These are phyloP conservation scores for Chaetomium strumarium DNA, from an alignment of 2,329 filamentous ascomycete genomes.

Conservation along the genomic window DNA sequence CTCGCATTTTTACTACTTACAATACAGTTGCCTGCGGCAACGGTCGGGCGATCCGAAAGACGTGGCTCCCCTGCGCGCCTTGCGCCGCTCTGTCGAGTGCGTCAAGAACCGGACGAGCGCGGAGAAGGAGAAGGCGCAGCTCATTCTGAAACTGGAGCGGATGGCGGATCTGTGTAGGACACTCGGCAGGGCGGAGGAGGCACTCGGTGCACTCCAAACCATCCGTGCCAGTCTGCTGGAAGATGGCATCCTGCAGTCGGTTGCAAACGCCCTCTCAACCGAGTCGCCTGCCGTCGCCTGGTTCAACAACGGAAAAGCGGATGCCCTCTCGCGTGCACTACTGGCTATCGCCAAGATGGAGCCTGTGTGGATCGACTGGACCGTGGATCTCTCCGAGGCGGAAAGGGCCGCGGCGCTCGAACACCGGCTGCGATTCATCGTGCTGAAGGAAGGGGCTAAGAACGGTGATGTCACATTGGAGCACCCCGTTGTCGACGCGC, in stretches of 20 bases:
- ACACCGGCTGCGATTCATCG: constrained; percentile 50
- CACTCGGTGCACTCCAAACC: constrained; percentile 51
- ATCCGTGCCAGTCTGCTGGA: constrained; percentile 58
- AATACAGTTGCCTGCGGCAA: constrained; percentile 48
- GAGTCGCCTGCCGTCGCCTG: constrained; percentile 50
- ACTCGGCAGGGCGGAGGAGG: constrained; percentile 49
- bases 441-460: constrained; percentile 31
- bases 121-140: constrained; percentile 55
- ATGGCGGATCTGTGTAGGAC: constrained; percentile 56
- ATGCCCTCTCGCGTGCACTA: constrained; percentile 53
- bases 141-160: constrained; percentile 60
- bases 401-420: constrained; percentile 56
- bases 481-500: constrained; percentile 40
- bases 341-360: constrained; percentile 55
- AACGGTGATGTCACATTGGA: constrained; percentile 35
- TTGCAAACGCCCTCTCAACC: constrained; percentile 45
- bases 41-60: constrained; percentile 37
- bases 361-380: constrained; percentile 51
- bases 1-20: constrained; percentile 66
- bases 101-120: constrained; percentile 47
- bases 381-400: constrained; percentile 43
- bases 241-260: constrained; percentile 48
- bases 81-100: constrained; percentile 59
- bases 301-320: constrained; percentile 43
- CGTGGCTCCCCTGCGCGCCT: constrained; percentile 44